phyloP scores from a whole-genome alignment of 306 rosid species.

The Styphnolobium japonicum region DNA sequence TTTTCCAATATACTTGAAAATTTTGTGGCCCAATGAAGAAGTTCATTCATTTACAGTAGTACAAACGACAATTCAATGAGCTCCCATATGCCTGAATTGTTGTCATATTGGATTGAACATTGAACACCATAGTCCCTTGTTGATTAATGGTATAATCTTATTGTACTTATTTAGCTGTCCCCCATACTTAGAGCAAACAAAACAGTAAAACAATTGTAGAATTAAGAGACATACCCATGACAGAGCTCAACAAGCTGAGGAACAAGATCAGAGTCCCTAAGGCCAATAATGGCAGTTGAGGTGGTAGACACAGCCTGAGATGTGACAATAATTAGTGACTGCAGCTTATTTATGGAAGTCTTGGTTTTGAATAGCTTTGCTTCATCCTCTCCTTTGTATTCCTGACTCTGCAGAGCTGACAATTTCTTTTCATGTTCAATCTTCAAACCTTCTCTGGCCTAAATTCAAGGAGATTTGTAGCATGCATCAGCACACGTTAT shows the following conservation, averaged over 20 bases:
- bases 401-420: constrained; percentile 77
- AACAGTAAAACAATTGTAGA: constrained; percentile 16
- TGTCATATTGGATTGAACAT: background rate
- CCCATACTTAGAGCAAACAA: background rate
- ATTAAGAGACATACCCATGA: constrained; percentile 68
- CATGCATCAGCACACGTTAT: constrained; percentile 34
- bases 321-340: constrained; percentile 81
- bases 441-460: constrained; percentile 94
- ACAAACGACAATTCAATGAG: background rate
- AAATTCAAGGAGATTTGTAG: constrained; percentile 26
- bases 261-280: constrained; percentile 88
- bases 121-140: background rate
- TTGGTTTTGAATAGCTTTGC: constrained; percentile 88
- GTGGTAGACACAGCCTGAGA: constrained; percentile 97
- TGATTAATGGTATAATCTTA: background rate
- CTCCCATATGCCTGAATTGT: background rate
- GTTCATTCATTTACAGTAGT: constrained; percentile 9
- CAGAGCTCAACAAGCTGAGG: constrained; percentile 93
- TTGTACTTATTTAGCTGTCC: background rate
- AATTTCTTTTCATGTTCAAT: constrained; percentile 90
- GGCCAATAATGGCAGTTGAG: constrained; percentile 72
- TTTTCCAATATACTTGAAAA: background rate
- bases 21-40: constrained; percentile 8
- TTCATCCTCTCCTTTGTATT: constrained; percentile 91
- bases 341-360: constrained; percentile 77